Evolutionary conservation across 2,329 filamentous ascomycete genomes (phyloP), one percentile per base, ranked within the genome.

Genomic region (Macrophomina phaseolina): DNA sequence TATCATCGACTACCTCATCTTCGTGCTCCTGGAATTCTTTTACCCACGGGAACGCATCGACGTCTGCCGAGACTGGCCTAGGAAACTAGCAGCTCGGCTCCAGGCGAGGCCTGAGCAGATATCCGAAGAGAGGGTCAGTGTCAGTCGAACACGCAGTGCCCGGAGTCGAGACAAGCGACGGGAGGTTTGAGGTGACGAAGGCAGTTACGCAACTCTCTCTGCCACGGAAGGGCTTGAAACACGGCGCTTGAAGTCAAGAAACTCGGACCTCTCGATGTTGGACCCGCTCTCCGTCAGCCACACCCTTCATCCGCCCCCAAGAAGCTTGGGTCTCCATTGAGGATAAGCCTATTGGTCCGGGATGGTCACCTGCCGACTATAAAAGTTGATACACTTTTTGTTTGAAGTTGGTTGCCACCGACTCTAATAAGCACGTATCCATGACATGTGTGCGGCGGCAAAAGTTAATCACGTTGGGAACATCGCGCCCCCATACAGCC

Each of bases 1-100:
- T 11, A 89, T 98, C 67, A 90, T 99, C 62, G 95, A 99, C 79
- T 99, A 97, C 73, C 81, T 99, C 58, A 86, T 99, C 63, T 97
- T 93, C 73, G 84, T 97, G 56, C 88, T 97, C 58, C 83, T 97
- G 64, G 95, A 99, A 78, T 88, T 96, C 79, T 91, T 89, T 82
- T 94, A 91, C 69, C 95, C 95, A 0, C 84, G 94, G 67, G 89
- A 91, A 45, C 87, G 89, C 49, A 98, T 99, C 70, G 95, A 99
- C 73, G 88, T 95, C 67, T 94, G 92, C 56, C 89, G 90, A 56
- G 91, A 94, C 72, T 99, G 95, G 95, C 95, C 95, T 2, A 89
- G 91, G 74, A 97, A 97, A 76, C n/a, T 23, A 53, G 38, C 32
- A 18, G 64, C 64, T 23, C 42, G 48, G n/a, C 34, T 48, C 12